Evolutionary conservation across 805 yeast genomes (phyloP).

Genomic region (Metschnikowia proteae): DNA sequence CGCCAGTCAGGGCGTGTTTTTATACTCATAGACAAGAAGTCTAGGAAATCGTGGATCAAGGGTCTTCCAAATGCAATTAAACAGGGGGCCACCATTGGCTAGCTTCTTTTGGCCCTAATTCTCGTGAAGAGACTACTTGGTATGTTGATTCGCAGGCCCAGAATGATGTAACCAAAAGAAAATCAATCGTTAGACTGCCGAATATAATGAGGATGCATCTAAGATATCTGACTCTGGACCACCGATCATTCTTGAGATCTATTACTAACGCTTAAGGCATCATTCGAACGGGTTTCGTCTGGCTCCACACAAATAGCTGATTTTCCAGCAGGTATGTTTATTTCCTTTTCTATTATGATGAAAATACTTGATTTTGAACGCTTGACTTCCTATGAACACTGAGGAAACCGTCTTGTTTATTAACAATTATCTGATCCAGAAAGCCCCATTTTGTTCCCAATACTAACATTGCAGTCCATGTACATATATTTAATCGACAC

Average conservation of each 20-base stretch:
- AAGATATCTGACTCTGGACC: conserved; percentile 22
- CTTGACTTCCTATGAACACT: conserved; percentile 27
- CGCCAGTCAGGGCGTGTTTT: conserved; percentile 85
- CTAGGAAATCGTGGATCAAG: conserved; percentile 72
- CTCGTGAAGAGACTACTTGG: conserved; percentile 3
- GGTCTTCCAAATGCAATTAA: conserved; percentile 71
- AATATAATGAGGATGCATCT: conserved; percentile 34
- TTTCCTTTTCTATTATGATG: conserved; percentile 18
- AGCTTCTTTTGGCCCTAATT: conserved; percentile 1
- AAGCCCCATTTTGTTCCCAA: neutral
- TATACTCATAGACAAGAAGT: conserved; percentile 65
- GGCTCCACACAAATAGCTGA: neutral
- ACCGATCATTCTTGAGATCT: neutral
- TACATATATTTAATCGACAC: conserved; percentile 6
- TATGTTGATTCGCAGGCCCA: conserved; percentile 11
- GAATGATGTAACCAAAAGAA: conserved; percentile 34
- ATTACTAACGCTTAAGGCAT: conserved; percentile 8
- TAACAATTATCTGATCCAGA: conserved; percentile 17
- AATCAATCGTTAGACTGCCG: conserved; percentile 43
- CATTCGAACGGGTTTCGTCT: conserved; percentile 4
- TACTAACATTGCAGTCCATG: conserved; percentile 13
- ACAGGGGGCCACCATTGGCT: conserved; percentile 40
- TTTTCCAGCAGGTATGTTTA: conserved; percentile 13
- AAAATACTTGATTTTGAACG: conserved; percentile 25
- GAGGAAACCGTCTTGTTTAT: conserved; percentile 23